Conservation (phyloP, 495 filamentous ascomycete genomes). For the Cairneyella variabilis region DNA sequence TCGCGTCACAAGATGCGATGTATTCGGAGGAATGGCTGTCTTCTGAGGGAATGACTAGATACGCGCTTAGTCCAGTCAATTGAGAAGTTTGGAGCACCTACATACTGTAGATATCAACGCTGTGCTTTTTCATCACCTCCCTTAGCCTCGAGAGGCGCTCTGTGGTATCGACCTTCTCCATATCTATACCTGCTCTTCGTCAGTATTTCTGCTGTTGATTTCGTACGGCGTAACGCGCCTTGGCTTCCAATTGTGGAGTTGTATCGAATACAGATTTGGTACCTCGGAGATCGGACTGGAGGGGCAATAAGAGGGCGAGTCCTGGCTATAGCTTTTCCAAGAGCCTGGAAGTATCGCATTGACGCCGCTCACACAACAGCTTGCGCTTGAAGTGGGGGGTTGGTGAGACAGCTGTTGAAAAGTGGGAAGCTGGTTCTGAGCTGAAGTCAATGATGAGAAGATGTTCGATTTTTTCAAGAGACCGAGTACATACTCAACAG, state of each 20-base stretch:
- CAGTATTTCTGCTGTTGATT: slow-evolving; percentile 9
- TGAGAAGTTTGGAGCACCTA: slow-evolving; percentile 18
- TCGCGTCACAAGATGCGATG: slow-evolving; percentile 88
- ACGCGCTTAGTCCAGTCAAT: slow-evolving; percentile 10
- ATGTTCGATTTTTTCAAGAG: no score
- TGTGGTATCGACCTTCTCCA: slow-evolving; percentile 82
- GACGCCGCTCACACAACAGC: neutral
- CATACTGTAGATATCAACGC: slow-evolving; percentile 93
- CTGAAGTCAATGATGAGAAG: no score
- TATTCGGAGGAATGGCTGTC: slow-evolving; percentile 98
- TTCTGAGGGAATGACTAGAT: slow-evolving; percentile 88
- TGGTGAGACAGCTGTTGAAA: no score
- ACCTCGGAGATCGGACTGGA: slow-evolving; percentile 7
- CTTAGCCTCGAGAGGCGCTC: slow-evolving; percentile 72
- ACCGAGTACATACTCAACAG: no score
- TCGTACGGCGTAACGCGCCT: slow-evolving; percentile 8
- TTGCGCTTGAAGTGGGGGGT: neutral
- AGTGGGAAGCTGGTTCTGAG: no score
- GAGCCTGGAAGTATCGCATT: slow-evolving; percentile 21
- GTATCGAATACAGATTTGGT: slow-evolving; percentile 21
- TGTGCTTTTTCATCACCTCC: slow-evolving; percentile 80
- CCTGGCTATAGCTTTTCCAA: slow-evolving; percentile 13
- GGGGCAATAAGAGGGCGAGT: neutral
- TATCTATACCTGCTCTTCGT: slow-evolving; percentile 40
- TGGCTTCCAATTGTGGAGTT: slow-evolving; percentile 4